Conservation (phyloP, 176 grass and related monocot species). For the Puccinellia tenuiflora region DNA sequence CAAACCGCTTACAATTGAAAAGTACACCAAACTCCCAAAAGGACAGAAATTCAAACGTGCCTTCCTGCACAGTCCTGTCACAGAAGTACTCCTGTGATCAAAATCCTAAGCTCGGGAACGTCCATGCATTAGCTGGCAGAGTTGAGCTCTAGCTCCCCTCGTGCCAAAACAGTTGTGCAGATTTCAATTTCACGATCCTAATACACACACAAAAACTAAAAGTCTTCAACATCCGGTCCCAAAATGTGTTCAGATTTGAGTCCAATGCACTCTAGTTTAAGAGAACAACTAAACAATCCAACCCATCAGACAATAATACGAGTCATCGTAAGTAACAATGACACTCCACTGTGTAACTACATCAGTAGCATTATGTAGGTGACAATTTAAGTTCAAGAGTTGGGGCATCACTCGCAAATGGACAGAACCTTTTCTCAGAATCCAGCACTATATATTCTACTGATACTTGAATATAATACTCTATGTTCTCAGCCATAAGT, state of each 20-base stretch:
- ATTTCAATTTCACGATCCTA: background rate
- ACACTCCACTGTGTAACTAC: too few relatives aligned
- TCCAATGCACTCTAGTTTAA: background rate
- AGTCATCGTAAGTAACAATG: background rate
- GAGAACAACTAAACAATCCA: background rate
- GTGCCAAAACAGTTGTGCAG: background rate
- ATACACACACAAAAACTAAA: background rate
- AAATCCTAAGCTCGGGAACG: background rate
- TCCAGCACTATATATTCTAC: background rate
- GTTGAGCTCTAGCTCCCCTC: background rate
- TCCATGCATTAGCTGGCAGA: background rate
- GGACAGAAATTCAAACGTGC: background rate
- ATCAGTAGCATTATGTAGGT: too few relatives aligned
- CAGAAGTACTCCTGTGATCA: background rate
- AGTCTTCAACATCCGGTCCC: background rate
- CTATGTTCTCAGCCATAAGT: background rate
- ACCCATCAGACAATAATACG: background rate
- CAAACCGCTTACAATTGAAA: too few relatives aligned
- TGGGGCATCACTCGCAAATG: background rate
- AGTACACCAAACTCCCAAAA: too few relatives aligned
- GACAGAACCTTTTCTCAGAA: background rate
- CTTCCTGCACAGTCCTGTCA: background rate
- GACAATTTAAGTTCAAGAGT: background rate
- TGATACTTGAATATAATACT: background rate
- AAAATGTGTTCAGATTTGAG: background rate